These are phyloP conservation scores for Plenodomus lindquistii DNA, from an alignment of 2,329 filamentous ascomycete genomes.

Conservation along the genomic window DNA sequence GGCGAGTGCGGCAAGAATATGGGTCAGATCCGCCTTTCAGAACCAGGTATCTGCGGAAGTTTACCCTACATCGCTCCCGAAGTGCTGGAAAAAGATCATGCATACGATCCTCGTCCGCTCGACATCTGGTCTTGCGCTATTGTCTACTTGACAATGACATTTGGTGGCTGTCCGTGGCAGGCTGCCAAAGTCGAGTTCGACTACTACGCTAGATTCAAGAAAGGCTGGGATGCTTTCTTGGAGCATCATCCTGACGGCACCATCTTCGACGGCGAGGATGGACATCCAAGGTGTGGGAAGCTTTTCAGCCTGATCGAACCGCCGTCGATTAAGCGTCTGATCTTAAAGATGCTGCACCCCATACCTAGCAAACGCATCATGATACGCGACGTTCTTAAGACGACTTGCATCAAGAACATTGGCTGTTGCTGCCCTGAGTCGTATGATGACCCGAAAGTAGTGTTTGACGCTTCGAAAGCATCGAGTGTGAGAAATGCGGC, in stretches of 20 bases:
- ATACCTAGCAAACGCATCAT: slow-evolving; percentile 71
- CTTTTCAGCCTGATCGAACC: slow-evolving; percentile 71
- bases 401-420: slow-evolving; percentile 73
- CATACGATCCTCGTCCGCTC: slow-evolving; percentile 75
- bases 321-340: slow-evolving; percentile 65
- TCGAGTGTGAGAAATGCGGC: slow-evolving; percentile 39
- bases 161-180: slow-evolving; percentile 74
- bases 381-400: slow-evolving; percentile 69
- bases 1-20: slow-evolving; percentile 76
- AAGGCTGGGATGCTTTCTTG: slow-evolving; percentile 72
- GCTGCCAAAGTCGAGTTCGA: slow-evolving; percentile 61
- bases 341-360: slow-evolving; percentile 83
- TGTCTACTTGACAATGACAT: slow-evolving; percentile 77
- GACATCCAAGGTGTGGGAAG: slow-evolving; percentile 67
- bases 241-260: slow-evolving; percentile 56
- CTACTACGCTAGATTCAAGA: slow-evolving; percentile 66
- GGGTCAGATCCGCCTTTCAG: slow-evolving; percentile 70
- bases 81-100: slow-evolving; percentile 68
- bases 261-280: slow-evolving; percentile 57
- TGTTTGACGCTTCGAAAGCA: slow-evolving; percentile 61
- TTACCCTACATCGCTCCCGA: slow-evolving; percentile 87
- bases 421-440: slow-evolving; percentile 79
- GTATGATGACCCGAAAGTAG: slow-evolving; percentile 65
- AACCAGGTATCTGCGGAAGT: slow-evolving; percentile 81
- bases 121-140: slow-evolving; percentile 88